Evolutionary conservation across 2,329 filamentous ascomycete genomes (phyloP).

Genomic region (Thelonectria discophora): DNA sequence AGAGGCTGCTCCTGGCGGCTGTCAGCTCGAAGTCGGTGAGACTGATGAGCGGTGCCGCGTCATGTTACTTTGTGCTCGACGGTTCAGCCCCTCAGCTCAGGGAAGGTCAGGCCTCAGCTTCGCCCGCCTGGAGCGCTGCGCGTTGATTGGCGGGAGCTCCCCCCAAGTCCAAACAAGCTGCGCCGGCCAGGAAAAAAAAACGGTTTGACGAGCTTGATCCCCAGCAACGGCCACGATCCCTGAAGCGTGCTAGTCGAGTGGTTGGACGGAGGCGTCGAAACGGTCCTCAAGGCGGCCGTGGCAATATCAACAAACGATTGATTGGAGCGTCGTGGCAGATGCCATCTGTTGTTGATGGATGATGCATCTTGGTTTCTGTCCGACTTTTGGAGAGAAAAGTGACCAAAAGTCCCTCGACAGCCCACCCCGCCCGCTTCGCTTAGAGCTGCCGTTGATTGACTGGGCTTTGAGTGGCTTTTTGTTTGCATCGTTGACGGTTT

Average conservation of each 20-base stretch:
- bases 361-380: background rate
- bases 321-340: background rate
- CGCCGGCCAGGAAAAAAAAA: background rate
- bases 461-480: too few relatives aligned
- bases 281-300: background rate
- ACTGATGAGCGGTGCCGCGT: constrained; percentile 17
- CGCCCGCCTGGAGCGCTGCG: constrained; percentile 27
- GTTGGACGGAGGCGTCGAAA: background rate
- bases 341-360: background rate
- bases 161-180: constrained; percentile 32
- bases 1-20: background rate
- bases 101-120: constrained; percentile 26
- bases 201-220: constrained; percentile 27
- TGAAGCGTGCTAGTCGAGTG: constrained; percentile 2
- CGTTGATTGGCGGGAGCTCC: constrained; percentile 31
- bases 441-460: background rate
- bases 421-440: background rate
- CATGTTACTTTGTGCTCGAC: constrained; percentile 23
- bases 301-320: background rate
- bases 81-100: constrained; percentile 24
- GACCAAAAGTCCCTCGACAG: background rate
- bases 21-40: constrained; percentile 16
- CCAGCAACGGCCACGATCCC: constrained; percentile 23
- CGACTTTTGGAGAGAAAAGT: background rate
- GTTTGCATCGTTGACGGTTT: too few relatives aligned